Percentiles rank a stretch among this genome's conserved stretches.
Conservation (phyloP, 1,284 basidiomycete species). For the Ceratobasidium sp. region DNA sequence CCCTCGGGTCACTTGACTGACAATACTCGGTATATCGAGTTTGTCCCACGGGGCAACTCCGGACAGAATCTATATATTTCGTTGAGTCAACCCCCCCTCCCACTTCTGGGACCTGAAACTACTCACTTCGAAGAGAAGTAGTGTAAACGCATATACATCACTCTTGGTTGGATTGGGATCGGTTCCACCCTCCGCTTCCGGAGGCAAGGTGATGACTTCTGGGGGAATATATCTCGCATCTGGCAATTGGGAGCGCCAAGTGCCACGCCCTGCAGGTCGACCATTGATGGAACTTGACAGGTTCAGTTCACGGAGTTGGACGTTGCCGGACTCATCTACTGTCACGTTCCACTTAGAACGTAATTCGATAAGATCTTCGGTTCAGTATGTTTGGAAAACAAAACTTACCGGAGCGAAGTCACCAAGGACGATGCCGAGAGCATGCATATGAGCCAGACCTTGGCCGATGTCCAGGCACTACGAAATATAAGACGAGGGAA, state of each 20-base stretch:
- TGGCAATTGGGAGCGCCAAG: conserved; percentile 23
- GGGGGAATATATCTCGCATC: conserved; percentile 29
- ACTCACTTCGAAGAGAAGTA: conserved; percentile 9
- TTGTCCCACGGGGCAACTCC: conserved; percentile 27
- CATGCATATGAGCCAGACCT: conserved; percentile 27
- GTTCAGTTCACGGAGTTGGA: conserved; percentile 16
- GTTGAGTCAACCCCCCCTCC: neutral
- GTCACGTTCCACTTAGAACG: conserved; percentile 13
- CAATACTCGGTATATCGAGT: conserved; percentile 21
- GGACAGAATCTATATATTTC: conserved; percentile 1
- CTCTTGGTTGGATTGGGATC: conserved; percentile 28
- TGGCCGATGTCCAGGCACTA: conserved; percentile 19
- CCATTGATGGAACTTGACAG: neutral
- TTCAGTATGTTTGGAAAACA: neutral
- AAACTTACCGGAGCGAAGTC: conserved; percentile 26
- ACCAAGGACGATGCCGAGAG: conserved; percentile 4
- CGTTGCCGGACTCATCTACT: conserved; percentile 11
- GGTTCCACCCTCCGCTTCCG: conserved; percentile 12
- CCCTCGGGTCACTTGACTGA: conserved; percentile 23
- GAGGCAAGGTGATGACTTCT: conserved; percentile 10
- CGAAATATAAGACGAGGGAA: too few species aligned
- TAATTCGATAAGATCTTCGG: neutral
- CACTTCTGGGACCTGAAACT: too few species aligned
- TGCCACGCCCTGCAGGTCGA: conserved; percentile 16
- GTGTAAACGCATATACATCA: conserved; percentile 31